Conservation (phyloP, 768 basidiomycete species). For the Auricularia sp. region DNA sequence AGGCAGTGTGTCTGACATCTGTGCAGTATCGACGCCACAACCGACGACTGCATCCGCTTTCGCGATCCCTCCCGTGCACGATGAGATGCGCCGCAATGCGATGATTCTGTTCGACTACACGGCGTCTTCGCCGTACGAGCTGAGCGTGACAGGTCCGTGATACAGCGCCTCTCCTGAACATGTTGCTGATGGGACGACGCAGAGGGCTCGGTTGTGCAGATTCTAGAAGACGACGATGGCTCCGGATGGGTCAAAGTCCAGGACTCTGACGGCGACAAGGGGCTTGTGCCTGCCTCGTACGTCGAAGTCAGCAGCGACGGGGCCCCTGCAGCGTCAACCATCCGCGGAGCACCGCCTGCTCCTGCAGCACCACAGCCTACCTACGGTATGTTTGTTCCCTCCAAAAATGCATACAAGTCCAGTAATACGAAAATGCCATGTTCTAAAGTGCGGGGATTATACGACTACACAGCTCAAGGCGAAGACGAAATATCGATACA, state of each 20-base stretch:
- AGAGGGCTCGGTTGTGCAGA: conserved; percentile 57
- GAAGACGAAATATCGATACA: conserved; percentile 55
- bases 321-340: conserved; percentile 13
- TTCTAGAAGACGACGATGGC: conserved; percentile 75
- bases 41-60: conserved; percentile 50
- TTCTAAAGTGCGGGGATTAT: conserved; percentile 63
- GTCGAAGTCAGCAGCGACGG: conserved; percentile 34
- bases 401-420: background rate
- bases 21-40: background rate
- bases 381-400: conserved; percentile 2
- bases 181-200: conserved; percentile 5
- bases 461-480: conserved; percentile 66
- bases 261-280: conserved; percentile 46
- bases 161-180: background rate
- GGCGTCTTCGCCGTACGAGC: conserved; percentile 68
- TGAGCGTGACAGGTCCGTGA: conserved; percentile 50
- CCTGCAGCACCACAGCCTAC: conserved; percentile 9
- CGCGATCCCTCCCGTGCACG: conserved; percentile 33
- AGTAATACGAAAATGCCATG: background rate
- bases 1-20: background rate
- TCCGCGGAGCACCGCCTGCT: conserved; percentile 11
- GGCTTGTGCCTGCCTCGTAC: conserved; percentile 82
- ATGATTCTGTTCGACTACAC: conserved; percentile 66
- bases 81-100: conserved; percentile 39
- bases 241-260: conserved; percentile 79